Conservation (phyloP, 179 eudicot species). For the Beta lomatogona region DNA sequence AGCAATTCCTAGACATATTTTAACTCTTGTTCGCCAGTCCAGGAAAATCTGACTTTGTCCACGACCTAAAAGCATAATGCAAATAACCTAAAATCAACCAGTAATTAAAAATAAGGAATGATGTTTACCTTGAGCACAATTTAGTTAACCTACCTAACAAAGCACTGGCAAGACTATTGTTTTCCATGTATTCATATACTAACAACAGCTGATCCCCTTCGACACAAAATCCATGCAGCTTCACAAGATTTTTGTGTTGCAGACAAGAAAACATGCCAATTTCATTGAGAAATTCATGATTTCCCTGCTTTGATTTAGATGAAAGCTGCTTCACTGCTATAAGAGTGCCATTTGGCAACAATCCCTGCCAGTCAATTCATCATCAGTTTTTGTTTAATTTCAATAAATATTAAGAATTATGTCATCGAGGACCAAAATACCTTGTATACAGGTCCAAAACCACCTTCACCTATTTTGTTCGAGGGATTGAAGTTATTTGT, state of each 20-base stretch:
- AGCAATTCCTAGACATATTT: constrained; percentile 69
- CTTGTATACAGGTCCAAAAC: constrained; percentile 83
- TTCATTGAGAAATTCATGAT: constrained; percentile 81
- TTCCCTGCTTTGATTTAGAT: constrained; percentile 72
- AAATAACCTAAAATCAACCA: constrained; percentile 18
- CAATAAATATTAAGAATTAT: not conserved
- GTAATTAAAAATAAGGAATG: not conserved
- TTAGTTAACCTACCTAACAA: constrained; percentile 53
- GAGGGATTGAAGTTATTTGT: constrained; percentile 59
- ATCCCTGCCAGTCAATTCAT: constrained; percentile 48
- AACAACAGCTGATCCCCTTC: constrained; percentile 66
- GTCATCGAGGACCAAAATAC: constrained; percentile 28
- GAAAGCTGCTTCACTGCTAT: constrained; percentile 80
- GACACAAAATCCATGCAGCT: constrained; percentile 76
- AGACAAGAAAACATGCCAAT: constrained; percentile 80
- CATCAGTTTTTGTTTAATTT: constrained; percentile 13
- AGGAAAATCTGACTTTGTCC: constrained; percentile 28
- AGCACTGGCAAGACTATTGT: constrained; percentile 65
- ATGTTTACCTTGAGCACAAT: not conserved
- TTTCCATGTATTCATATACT: constrained; percentile 78
- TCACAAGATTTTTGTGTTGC: constrained; percentile 82
- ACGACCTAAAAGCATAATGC: constrained; percentile 24
- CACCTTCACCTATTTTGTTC: constrained; percentile 86
- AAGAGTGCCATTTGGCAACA: constrained; percentile 33
- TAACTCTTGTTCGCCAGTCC: constrained; percentile 74